A percentile compares a stretch with the other conserved stretches of the same genome.
Conservation (phyloP, 306 rosid genomes). For the Malus asiatica region DNA sequence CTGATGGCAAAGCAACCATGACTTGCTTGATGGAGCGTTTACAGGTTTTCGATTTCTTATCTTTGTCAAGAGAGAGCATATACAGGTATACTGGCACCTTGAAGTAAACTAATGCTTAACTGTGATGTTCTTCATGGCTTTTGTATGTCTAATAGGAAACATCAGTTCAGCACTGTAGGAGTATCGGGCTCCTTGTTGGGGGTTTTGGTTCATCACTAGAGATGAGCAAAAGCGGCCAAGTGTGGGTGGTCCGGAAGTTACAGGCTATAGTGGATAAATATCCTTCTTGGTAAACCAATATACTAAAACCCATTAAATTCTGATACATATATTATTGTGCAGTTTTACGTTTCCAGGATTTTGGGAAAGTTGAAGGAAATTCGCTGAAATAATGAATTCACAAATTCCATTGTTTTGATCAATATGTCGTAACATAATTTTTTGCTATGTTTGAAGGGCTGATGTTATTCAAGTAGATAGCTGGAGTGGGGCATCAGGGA, state of each 20-base stretch:
- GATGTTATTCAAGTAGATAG: constrained; percentile 40
- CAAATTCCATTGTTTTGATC: background rate
- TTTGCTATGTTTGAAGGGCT: background rate
- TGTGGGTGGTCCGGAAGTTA: constrained; percentile 12
- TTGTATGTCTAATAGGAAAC: constrained; percentile 2
- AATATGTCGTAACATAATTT: background rate
- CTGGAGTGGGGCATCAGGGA: constrained; percentile 59
- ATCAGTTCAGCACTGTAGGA: constrained; percentile 14
- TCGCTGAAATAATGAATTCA: no score
- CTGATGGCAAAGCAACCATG: constrained; percentile 10
- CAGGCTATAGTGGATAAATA: constrained; percentile 7
- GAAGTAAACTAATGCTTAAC: background rate
- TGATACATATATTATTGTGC: background rate
- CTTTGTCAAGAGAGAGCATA: background rate
- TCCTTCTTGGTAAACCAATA: constrained; percentile 17
- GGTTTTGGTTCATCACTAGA: constrained; percentile 11
- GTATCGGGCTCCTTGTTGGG: background rate
- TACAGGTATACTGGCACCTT: background rate
- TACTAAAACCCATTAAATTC: background rate
- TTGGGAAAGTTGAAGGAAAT: no score
- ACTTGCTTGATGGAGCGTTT: constrained; percentile 11
- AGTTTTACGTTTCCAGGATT: background rate
- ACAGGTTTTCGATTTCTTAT: background rate
- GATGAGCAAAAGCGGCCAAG: constrained; percentile 15
- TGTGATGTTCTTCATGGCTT: background rate